Base-by-base conservation (phyloP, 768 basidiomycete genomes). In the Exidia glandulosa region DNA sequence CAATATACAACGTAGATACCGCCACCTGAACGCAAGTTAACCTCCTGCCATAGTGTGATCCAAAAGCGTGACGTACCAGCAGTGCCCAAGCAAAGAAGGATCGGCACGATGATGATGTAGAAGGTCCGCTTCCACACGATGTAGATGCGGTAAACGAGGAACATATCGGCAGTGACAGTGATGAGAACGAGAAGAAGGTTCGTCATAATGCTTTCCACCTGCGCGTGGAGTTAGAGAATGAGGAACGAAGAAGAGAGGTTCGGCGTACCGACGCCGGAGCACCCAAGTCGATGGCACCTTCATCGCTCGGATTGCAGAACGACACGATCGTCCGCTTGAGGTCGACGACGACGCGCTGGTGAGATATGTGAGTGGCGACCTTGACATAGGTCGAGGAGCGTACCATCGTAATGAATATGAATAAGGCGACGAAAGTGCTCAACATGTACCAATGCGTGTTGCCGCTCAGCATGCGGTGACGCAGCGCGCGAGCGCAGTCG, bases 61-160 rank as follows among this genome's bases (percentile, higher is more conserved):
- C 2, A 19, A 13, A 10, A n/a, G n/a, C n/a, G n/a, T 10, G 16
- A 59, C 68, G 60, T 60, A 69, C 72, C 62, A 12, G 70, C 69
- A 14, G 70, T 72, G 12, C 65, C 72, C 32, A 66, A 65, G 48
- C 72, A 67, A 27, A 73, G 66, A 19, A 68, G 57, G 32, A 71
- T 64, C 2, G 71, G 71, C 12, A 70, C 36, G 31, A 70, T 58
- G 34, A 67, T 70, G 60, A 72, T 66, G 59, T 62, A 61, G 70
- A 70, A 72, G 57, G 66, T 64, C 52, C 66, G 59, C 5, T 69
- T 68, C 72, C 72, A 73, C 10, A 73, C 72, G 36, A 71, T 69
- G 56, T 63, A 73, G 61, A 71, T 72, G 34, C 72, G 63, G 68
- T 70, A 72, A 19, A 72, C 50, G 4, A 54, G 50, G 50, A 54